Base-by-base conservation (phyloP, 345 rosid genomes). In the Populus deltoides region DNA sequence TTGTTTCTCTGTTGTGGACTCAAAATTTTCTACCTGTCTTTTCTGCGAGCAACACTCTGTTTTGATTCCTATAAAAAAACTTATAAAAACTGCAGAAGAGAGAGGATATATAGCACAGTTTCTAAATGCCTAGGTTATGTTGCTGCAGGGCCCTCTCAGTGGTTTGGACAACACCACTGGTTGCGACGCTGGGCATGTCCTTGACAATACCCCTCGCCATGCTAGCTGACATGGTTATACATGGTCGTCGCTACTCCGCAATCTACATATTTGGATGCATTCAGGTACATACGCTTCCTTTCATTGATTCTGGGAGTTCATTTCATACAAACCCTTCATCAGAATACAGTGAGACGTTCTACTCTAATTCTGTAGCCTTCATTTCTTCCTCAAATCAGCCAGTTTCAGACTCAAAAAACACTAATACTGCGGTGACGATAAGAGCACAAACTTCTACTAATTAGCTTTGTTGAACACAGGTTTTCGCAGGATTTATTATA, bases 141-240 rank as follows among this genome's bases (percentile, higher is more conserved):
- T 49, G 47, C 77, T 53, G 83, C 90, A 93, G 97, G 98, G 95
- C 95, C 22, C 82, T 90, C 22, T 90, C 92, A 16, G 95, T 93
- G 77, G 88, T 94, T 55, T 94, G 98, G 97, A 92, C 98, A 22
- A 92, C 94, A 61, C 98, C 98, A 6, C 70, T 94, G 70, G 90
- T 93, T 11, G 96, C 97, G 0, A 89, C 97, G 20, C 72, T 91
- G 12, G 96, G 98, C 63, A 87, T 88, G 90, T 92, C 98, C 70
- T 89, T 93, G 76, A 90, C 98, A 15, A 92, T 95, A 74, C 96
- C 98, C 3, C 83, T 94, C 0, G 96, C 98, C 9, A 92, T 94
- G 98, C 76, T 93, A 71, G 97, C 98, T 27, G 98, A 93, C 81
- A 88, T 90, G 89, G 83, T 92, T 66, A 75, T 93, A 36, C 96